Evolutionary conservation across 345 rosid genomes (phyloP).

Genomic region (Lepidium didymum): DNA sequence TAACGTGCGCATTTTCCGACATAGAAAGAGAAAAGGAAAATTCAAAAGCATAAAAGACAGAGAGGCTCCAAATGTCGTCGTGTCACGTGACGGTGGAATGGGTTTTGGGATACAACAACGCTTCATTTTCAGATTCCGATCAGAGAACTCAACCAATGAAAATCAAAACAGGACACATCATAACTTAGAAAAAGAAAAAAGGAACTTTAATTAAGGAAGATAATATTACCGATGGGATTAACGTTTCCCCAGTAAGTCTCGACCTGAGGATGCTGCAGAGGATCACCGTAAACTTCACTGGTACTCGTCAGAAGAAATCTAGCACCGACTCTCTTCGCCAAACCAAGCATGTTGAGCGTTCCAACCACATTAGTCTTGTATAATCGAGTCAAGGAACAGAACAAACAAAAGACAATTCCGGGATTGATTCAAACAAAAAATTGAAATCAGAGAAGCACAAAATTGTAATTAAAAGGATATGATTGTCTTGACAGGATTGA

Average conservation of each 20-base stretch:
- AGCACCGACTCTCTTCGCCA: constrained; percentile 78
- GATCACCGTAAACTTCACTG: constrained; percentile 94
- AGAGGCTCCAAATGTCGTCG: constrained; percentile 11
- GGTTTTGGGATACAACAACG: not conserved
- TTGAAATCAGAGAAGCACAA: not conserved
- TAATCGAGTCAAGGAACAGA: constrained; percentile 28
- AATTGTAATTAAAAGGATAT: constrained; percentile 42
- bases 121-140: constrained; percentile 10
- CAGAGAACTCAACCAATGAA: not conserved
- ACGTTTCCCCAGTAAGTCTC: constrained; percentile 93
- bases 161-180: too few species aligned
- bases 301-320: constrained; percentile 83
- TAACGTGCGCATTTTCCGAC: constrained; percentile 29
- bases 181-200: too few species aligned
- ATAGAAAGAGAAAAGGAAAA: not conserved
- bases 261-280: constrained; percentile 75
- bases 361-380: constrained; percentile 88
- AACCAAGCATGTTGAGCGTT: constrained; percentile 74
- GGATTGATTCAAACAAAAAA: not conserved
- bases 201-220: not conserved
- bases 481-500: constrained; percentile 85
- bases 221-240: constrained; percentile 62
- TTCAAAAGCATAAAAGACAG: constrained; percentile 1
- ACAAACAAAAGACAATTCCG: not conserved
- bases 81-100: constrained; percentile 6